Base-by-base conservation (phyloP, 2,329 filamentous ascomycete species). In the Hyphodiscus sp. region DNA sequence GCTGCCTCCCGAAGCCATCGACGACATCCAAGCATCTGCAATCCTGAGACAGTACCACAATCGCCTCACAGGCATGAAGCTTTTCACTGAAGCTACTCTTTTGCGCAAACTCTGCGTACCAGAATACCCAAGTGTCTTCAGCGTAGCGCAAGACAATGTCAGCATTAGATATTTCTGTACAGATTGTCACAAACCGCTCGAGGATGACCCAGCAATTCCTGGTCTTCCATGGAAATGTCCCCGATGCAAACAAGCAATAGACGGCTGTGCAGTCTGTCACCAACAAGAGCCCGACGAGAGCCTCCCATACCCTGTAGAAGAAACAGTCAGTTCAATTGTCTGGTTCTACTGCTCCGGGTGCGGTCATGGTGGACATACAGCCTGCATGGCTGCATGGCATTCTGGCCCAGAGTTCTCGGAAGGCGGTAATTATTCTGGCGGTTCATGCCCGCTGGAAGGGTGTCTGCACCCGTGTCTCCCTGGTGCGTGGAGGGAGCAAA, bases 331-430 rank as follows among this genome's bases (percentile, higher is more conserved):
- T 30, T 18, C 48, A 10, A 20, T 43, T 1, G 23, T 75, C 1
- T 86, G 82, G 82, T 85, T 80, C 79, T 81, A 80, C 61, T 86
- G 82, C 54, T 76, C 78, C 1, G 79, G 77, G 13, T 86, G 82
- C 61, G 75, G 75, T 1, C 82, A 86, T 60, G 82, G 82, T 26
- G 82, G 82, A 0, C 82, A 86, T 65, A 74, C 78, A 0, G 75
- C 76, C 0, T 86, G 82, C 54, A 71, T 86, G 1, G 74, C 78
- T 51, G 73, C 73, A 1, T 86, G 82, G 82, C 82, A 85, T 65
- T 72, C 72, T 0, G 60, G 57, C 8, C 54, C 56, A 2, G 60
- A 60, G 18, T 64, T 67, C 47, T 56, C 63, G 11, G 56, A 63
- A 45, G 69, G 64, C 1, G 65, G 65, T 1, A 71, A 71, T 18